Percentiles rank a stretch among this genome's conserved stretches.
Evolutionary conservation across 139 green algal genomes (phyloP).

Genomic region (Coccomyxa sp.): DNA sequence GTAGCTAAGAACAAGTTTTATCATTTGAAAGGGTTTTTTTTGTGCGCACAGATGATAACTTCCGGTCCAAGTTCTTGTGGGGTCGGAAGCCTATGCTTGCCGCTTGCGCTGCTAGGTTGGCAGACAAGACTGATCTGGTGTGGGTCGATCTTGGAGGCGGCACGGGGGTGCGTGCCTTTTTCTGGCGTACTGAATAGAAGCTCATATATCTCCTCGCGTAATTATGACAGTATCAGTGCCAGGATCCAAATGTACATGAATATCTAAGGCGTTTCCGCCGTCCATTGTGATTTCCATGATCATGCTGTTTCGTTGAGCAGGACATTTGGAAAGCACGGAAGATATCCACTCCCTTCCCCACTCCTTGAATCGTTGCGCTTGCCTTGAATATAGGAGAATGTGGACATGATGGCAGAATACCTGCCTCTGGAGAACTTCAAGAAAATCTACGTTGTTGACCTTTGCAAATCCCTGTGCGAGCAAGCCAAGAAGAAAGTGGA

Average conservation of each 20-base stretch:
- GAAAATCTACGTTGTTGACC: conserved; percentile 94
- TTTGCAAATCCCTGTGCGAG: conserved; percentile 87
- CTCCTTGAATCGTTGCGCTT: no score
- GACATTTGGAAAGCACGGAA: no score
- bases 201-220: no score
- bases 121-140: conserved; percentile 54
- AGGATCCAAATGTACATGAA: no score
- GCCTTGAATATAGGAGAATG: conserved; percentile 67
- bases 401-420: conserved; percentile 91
- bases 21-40: background rate
- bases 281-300: no score
- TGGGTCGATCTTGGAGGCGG: conserved; percentile 94
- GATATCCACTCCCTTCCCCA: no score
- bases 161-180: conserved; percentile 63
- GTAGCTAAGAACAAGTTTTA: background rate
- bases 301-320: no score
- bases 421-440: conserved; percentile 87
- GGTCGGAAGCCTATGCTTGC: conserved; percentile 87
- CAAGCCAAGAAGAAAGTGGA: conserved; percentile 71
- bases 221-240: no score
- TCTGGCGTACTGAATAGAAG: background rate
- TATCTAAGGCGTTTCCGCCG: no score
- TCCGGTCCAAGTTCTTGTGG: conserved; percentile 91
- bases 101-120: conserved; percentile 76
- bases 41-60: conserved; percentile 83